phyloP scores from a whole-genome alignment of 2,329 filamentous ascomycete genomes.

The Helminthosporium solani region DNA sequence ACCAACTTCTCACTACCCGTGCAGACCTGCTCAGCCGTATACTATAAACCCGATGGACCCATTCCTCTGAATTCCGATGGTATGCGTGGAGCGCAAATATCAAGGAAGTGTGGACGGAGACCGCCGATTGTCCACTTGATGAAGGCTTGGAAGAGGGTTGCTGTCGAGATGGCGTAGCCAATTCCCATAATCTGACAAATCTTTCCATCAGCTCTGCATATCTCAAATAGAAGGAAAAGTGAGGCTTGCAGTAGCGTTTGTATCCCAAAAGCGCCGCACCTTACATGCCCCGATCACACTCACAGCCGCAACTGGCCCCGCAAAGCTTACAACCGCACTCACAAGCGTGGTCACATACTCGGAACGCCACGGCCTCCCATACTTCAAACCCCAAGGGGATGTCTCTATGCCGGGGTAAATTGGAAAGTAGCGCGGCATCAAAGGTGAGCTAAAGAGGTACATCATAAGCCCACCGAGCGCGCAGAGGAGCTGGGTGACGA shows the following conservation, averaged over 20 bases:
- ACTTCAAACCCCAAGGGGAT: constrained; percentile 48
- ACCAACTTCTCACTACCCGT: constrained; percentile 12
- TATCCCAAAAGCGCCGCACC: constrained; percentile 47
- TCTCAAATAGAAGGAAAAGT: not conserved
- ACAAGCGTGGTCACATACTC: constrained; percentile 68
- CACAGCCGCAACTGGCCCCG: constrained; percentile 64
- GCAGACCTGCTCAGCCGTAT: constrained; percentile 17
- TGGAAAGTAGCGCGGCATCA: constrained; percentile 62
- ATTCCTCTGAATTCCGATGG: not conserved
- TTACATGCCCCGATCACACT: constrained; percentile 61
- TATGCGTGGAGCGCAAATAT: constrained; percentile 20
- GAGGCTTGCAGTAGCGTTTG: constrained; percentile 59
- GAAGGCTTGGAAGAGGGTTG: constrained; percentile 30
- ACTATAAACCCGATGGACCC: constrained; percentile 11
- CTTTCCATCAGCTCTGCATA: not conserved
- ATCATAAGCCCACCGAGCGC: constrained; percentile 53
- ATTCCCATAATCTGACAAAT: constrained; percentile 27
- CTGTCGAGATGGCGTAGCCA: constrained; percentile 29
- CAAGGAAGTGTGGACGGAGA: constrained; percentile 37
- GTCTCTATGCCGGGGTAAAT: constrained; percentile 15
- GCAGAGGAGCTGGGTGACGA: constrained; percentile 63
- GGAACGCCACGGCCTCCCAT: constrained; percentile 66
- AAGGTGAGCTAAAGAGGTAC: constrained; percentile 48
- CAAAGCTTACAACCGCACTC: constrained; percentile 62
- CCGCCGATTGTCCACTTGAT: constrained; percentile 38